Percentiles rank a stretch among this genome's conserved stretches.
Evolutionary conservation across 2,329 filamentous ascomycete species (phyloP).

Genomic region (Chaetothyriales sp.): DNA sequence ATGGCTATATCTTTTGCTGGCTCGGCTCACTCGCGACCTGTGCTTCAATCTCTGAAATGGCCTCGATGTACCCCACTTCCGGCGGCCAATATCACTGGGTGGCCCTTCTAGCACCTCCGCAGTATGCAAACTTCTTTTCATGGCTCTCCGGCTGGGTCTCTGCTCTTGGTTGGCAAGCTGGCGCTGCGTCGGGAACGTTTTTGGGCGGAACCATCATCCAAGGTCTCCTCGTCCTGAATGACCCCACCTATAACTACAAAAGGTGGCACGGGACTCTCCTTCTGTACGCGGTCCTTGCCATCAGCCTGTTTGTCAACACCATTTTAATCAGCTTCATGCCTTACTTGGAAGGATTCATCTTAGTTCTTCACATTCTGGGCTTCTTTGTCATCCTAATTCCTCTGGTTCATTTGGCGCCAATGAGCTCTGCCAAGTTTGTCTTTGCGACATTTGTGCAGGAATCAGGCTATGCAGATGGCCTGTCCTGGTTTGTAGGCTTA

Average conservation of each 20-base stretch:
- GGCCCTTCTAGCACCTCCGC: slow-evolving; percentile 20
- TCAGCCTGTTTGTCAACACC: slow-evolving; percentile 13
- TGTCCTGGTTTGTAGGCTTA: slow-evolving; percentile 23
- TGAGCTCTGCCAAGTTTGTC: slow-evolving; percentile 23
- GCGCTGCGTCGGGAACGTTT: slow-evolving; percentile 14
- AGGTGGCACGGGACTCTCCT: slow-evolving; percentile 16
- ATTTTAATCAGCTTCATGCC: slow-evolving; percentile 21
- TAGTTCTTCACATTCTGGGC: slow-evolving; percentile 36
- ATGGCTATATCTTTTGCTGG: too few species aligned
- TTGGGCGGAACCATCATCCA: slow-evolving; percentile 19
- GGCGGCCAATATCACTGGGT: slow-evolving; percentile 32
- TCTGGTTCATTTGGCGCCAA: slow-evolving; percentile 23
- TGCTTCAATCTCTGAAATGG: slow-evolving; percentile 27
- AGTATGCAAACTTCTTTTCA: slow-evolving; percentile 19
- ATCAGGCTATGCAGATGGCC: slow-evolving; percentile 22
- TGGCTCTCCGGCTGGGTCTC: slow-evolving; percentile 27
- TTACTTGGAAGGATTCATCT: slow-evolving; percentile 37
- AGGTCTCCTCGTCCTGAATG: slow-evolving; percentile 26
- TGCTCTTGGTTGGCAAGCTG: slow-evolving; percentile 27
- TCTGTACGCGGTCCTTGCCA: slow-evolving; percentile 7
- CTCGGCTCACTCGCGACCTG: too few species aligned
- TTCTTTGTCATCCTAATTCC: slow-evolving; percentile 24
- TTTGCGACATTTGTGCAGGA: slow-evolving; percentile 18
- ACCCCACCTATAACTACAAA: slow-evolving; percentile 14
- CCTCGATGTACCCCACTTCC: slow-evolving; percentile 27